Evolutionary conservation across 768 basidiomycete species (phyloP).

Genomic region (Naganishia friedmannii): DNA sequence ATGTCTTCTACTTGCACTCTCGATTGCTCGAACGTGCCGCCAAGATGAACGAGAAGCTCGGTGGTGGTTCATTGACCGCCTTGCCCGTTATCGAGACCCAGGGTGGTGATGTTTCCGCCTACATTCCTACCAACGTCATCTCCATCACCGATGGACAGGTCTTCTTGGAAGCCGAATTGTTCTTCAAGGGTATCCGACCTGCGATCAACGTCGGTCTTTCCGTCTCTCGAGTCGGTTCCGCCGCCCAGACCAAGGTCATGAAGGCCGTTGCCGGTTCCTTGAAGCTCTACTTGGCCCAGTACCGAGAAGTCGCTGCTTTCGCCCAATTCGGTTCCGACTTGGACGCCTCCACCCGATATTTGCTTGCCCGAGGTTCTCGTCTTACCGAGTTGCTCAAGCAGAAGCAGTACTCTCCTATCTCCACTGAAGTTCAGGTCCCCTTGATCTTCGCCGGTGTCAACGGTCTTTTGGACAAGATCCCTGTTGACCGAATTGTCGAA

Average conservation of each 20-base stretch:
- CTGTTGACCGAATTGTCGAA: conserved; percentile 75
- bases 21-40: conserved; percentile 99
- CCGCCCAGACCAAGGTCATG: conserved; percentile 99
- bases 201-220: conserved; percentile 99
- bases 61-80: conserved; percentile 96
- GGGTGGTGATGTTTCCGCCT: conserved; percentile 99
- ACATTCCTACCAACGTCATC: conserved; percentile 92
- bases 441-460: conserved; percentile 99
- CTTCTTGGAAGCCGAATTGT: conserved; percentile 99
- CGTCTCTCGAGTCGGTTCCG: conserved; percentile 99
- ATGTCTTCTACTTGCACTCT: conserved; percentile 99
- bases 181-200: conserved; percentile 99
- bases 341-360: conserved; percentile 98
- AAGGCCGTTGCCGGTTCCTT: conserved; percentile 99
- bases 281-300: conserved; percentile 99
- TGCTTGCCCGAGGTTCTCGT: conserved; percentile 95
- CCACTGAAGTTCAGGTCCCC: conserved; percentile 83
- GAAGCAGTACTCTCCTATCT: conserved; percentile 71
- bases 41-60: conserved; percentile 99
- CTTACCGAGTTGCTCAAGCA: conserved; percentile 91
- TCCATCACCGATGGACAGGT: conserved; percentile 99
- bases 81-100: conserved; percentile 99
- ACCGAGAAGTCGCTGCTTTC: conserved; percentile 90
- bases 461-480: conserved; percentile 95
- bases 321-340: conserved; percentile 99